A percentile compares a stretch with the other conserved stretches of the same genome.
These are phyloP conservation scores for Lycium barbarum DNA, from an alignment of 257 asterid genomes.

Conservation along the genomic window DNA sequence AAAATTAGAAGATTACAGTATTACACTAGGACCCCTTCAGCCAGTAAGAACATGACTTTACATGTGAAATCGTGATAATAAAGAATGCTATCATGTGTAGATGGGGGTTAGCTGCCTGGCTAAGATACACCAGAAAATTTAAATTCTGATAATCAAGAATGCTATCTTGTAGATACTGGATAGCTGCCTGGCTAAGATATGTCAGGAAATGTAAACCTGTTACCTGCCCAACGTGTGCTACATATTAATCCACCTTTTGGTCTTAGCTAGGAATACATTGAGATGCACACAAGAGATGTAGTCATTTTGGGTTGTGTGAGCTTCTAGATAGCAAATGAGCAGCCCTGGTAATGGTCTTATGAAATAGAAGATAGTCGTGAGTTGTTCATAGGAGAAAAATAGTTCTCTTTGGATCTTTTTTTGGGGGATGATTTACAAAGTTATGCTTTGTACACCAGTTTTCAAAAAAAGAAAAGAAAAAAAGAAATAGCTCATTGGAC, in stretches of 20 bases:
- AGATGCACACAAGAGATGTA: neutral
- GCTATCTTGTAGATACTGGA: neutral
- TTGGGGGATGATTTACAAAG: neutral
- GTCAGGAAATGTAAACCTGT: neutral
- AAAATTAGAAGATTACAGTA: neutral
- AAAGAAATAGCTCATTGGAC: neutral
- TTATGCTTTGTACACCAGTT: neutral
- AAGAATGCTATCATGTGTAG: slow-evolving; percentile 1
- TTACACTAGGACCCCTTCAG: neutral
- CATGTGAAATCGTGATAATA: slow-evolving; percentile 6
- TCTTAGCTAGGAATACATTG: neutral
- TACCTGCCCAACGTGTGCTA: neutral
- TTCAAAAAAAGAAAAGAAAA: too few species aligned
- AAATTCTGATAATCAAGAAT: neutral
- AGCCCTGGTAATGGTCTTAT: neutral
- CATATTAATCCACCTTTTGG: neutral
- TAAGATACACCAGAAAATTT: neutral
- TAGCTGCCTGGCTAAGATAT: neutral
- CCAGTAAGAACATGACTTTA: neutral
- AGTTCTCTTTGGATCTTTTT: neutral
- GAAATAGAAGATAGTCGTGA: neutral
- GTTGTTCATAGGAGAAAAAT: neutral
- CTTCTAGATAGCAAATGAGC: slow-evolving; percentile 2
- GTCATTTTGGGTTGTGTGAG: neutral
- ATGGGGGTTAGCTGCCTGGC: neutral